Base-by-base conservation (phyloP, 2,329 filamentous ascomycete genomes). In the Rhynchosporium secalis region DNA sequence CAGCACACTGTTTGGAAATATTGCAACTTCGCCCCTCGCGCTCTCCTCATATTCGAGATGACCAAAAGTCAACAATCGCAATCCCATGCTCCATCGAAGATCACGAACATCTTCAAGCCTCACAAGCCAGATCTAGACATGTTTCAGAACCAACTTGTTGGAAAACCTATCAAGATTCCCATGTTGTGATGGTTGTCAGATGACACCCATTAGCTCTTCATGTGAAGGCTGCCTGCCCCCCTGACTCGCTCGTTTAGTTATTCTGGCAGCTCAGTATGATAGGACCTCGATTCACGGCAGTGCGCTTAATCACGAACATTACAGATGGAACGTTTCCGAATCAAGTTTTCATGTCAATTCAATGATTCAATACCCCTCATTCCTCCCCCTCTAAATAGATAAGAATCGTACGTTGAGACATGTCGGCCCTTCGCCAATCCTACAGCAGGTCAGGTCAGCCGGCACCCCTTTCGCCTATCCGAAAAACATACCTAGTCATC, bases 221-320 rank as follows among this genome's bases (percentile, higher is more conserved):
- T 51, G 48, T 51, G 48, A 51, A 51, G 38, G 48, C 48, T 36
- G 20, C 20, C 20, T 20, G 20, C 20, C 31, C 48, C 48, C 48
- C 48, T 51, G 48, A 51, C 48, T 51, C 48, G 48, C 48, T 51
- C 48, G 48, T 51, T 51, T 51, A 38, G 47, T 49, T 49, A 29
- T 49, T 29, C 33, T 15, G 29, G 15, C 10, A 15, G 5, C 29
- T 43, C n/a, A 1, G 4, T 1, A 2, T 43, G 2, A 3, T 1
- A 10, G n/a, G 7, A 33, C 47, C 46, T 13, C 20, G 12, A 49
- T n/a, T 2, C 28, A 31, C 55, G 33, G n/a, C 55, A 47, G 15
- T 29, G 33, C 31, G 13, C 55, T 45, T 41, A 3, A 20, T n/a
- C 12, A 12, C n/a, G 7, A 28, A 26, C 46, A 47, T 28, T 20